phyloP scores from a whole-genome alignment of 352 stramenopile genomes.

The Pythium rishiriense region DNA sequence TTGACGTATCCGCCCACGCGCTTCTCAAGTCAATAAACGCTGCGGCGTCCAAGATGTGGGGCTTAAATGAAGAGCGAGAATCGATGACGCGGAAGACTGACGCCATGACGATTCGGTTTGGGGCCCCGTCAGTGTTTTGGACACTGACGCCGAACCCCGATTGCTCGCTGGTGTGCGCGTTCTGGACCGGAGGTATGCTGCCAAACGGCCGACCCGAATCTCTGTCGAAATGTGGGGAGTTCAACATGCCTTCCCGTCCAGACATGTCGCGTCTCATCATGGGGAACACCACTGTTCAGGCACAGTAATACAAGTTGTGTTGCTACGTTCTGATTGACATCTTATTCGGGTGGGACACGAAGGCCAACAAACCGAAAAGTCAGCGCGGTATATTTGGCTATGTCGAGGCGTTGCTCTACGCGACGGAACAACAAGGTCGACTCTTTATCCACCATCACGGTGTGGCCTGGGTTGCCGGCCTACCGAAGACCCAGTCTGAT shows the following conservation, averaged over 20 bases:
- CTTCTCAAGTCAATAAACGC: constrained; percentile 18
- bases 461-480: constrained; percentile 24
- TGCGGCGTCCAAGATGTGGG: constrained; percentile 28
- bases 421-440: constrained; percentile 28
- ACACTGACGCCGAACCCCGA: constrained; percentile 35
- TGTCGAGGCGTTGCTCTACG: constrained; percentile 26
- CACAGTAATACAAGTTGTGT: constrained; percentile 20
- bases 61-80: constrained; percentile 30
- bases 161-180: constrained; percentile 24
- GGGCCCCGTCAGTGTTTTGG: constrained; percentile 31
- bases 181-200: constrained; percentile 24
- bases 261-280: constrained; percentile 21
- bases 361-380: constrained; percentile 23
- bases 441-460: constrained; percentile 31
- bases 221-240: background rate
- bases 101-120: constrained; percentile 23
- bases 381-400: constrained; percentile 24
- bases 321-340: constrained; percentile 21
- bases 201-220: constrained; percentile 10
- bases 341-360: constrained; percentile 22
- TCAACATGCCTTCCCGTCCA: constrained; percentile 17
- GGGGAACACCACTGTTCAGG: constrained; percentile 17
- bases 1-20: background rate
- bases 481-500: constrained; percentile 28
- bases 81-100: constrained; percentile 20